Evolutionary conservation across 176 grass and related monocot species (phyloP).

Genomic region (Thalia dealbata): DNA sequence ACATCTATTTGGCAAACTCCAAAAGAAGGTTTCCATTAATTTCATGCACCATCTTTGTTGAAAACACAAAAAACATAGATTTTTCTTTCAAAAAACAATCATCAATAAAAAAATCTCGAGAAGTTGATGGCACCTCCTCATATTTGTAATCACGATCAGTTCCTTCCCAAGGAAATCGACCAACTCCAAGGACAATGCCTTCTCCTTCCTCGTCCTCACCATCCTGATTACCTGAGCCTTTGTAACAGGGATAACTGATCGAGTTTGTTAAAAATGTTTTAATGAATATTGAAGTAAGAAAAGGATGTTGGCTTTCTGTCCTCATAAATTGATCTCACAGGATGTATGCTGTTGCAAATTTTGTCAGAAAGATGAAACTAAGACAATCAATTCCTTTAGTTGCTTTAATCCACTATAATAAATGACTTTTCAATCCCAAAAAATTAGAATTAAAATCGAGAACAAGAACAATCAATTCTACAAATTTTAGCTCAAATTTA

Average conservation of each 20-base stretch:
- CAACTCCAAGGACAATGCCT: slow-evolving; percentile 41
- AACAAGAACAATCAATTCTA: no score
- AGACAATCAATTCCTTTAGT: background rate
- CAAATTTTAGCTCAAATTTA: no score
- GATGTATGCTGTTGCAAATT: background rate
- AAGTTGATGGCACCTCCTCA: slow-evolving; percentile 33
- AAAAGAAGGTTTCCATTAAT: no score
- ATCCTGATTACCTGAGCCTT: slow-evolving; percentile 31
- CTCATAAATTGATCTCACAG: background rate
- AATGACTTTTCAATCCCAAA: background rate
- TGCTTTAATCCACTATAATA: background rate
- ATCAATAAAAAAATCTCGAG: background rate
- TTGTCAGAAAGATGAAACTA: background rate
- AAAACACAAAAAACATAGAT: background rate
- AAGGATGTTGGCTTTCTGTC: background rate
- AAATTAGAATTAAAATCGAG: no score
- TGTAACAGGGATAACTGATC: background rate
- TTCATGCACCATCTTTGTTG: no score
- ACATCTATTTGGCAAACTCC: no score
- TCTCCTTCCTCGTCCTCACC: slow-evolving; percentile 75
- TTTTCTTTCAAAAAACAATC: background rate
- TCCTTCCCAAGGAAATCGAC: slow-evolving; percentile 70
- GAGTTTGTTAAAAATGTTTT: background rate
- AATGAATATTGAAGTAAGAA: background rate
- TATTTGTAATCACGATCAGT: slow-evolving; percentile 59